Percentiles rank a stretch among this genome's conserved stretches.
Evolutionary conservation across 2,329 filamentous ascomycete genomes (phyloP).

Genomic region (Chaetomium globosum): DNA sequence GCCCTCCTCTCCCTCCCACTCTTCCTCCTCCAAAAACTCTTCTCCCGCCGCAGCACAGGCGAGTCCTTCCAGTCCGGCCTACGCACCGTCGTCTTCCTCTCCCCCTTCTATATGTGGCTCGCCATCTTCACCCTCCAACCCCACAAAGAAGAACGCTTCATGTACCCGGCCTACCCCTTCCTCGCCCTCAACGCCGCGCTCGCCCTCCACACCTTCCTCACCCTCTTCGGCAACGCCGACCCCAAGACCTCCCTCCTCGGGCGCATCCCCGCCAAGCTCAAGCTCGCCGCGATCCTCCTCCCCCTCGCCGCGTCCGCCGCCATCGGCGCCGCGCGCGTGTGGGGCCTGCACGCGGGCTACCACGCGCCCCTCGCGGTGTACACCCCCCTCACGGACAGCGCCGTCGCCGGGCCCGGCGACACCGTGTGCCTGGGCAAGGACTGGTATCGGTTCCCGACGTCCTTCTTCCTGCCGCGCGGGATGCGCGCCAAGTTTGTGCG

Average conservation of each 20-base stretch:
- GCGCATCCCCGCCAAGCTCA: constrained; percentile 74
- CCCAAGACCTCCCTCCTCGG: constrained; percentile 64
- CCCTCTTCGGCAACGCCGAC: constrained; percentile 71
- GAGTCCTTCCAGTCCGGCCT: constrained; percentile 64
- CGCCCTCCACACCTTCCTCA: constrained; percentile 76
- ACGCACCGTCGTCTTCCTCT: constrained; percentile 74
- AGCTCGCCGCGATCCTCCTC: constrained; percentile 63
- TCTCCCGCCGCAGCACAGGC: constrained; percentile 63
- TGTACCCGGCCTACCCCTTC: constrained; percentile 95
- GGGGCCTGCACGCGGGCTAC: constrained; percentile 80
- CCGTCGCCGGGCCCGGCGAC: constrained; percentile 62
- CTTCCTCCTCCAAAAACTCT: constrained; percentile 70
- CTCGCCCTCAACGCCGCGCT: constrained; percentile 86
- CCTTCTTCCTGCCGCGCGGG: constrained; percentile 82
- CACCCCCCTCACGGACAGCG: constrained; percentile 59
- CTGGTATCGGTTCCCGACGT: constrained; percentile 96
- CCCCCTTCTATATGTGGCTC: constrained; percentile 94
- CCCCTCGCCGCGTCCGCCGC: constrained; percentile 66
- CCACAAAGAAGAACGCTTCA: constrained; percentile 97
- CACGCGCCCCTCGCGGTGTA: constrained; percentile 77
- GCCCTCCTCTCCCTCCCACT: constrained; percentile 75
- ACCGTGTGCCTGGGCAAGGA: constrained; percentile 91
- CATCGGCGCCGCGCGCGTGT: constrained; percentile 69
- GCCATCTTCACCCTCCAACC: constrained; percentile 87
- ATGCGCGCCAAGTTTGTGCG: constrained; percentile 88